Base-by-base conservation (phyloP, 106 monocot species). In the Apostasia shenzhenica region DNA sequence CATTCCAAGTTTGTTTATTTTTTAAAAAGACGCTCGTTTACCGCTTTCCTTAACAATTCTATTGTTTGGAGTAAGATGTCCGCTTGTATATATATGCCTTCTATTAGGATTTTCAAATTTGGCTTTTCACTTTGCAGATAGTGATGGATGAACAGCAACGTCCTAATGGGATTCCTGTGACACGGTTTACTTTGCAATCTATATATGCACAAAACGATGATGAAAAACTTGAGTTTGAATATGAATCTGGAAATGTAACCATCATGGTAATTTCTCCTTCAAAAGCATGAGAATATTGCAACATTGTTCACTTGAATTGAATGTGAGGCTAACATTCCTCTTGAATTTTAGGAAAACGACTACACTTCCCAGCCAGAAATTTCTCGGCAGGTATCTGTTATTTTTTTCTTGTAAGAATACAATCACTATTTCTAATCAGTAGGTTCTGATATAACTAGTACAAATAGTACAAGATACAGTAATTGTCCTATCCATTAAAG, bases 181-280 rank as follows among this genome's bases (percentile, higher is more conserved):
- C 97, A 43, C 68, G 85, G 40, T 99, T 99, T 67, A 85, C 85
- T 45, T 79, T 99, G 3, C 89, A 90, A 67, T 99, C 97, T 9
- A 87, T 99, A 39, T 99, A 99, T 78, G 92, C 97, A 54, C 92
- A 83, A 73, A 87, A 46, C 53, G 97, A 99, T 69, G 92, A 92
- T 74, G 97, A 99, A 72, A 99, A 87, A 69, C 89, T 99, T 46
- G 92, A 92, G 66, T 99, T 92, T 82, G 97, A 99, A 41, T 99
- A 99, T 59, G 97, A 99, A 77, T 99, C 97, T n/a, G 97, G 92
- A 54, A 99, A 71, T 61, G 79, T 71, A 37, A 93, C 69, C 62
- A 92, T 99, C 68, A 56, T 93, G 80, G 97, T 99, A 77, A 50
- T 76, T 41, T 70, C 10, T 4, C 10, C 4, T 45, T 14, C 9